Evolutionary conservation across 805 yeast genomes (phyloP), one percentile per base, ranked within the genome.

Genomic region (Wickerhamiella allomyrinae): DNA sequence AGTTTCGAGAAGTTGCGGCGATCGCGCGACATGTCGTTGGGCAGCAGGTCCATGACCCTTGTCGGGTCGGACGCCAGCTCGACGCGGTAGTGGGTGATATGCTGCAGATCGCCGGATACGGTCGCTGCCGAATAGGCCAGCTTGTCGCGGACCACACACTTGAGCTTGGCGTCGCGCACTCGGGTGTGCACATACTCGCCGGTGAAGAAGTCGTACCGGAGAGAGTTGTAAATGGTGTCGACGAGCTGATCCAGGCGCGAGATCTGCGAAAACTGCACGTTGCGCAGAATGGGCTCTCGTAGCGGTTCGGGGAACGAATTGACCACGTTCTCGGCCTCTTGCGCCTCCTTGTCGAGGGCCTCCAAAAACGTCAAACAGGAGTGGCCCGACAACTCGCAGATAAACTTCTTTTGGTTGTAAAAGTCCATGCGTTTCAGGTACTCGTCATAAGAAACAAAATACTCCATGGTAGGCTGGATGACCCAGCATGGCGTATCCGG

Each of bases 321-420:
- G 54, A 86, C 94, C 41, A 89, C 85, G 47, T 73, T 51, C 39
- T 67, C 53, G 54, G 75, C 49, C 46, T 59, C 63, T 4, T 41
- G 39, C 29, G 48, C 70, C 62, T 89, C 98, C 45, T 81, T 76
- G 41, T 76, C 74, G 36, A 74, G 68, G 0, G 97, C 98, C 54
- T 91, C 93, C 58, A 87, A 87, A 58, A 73, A 91, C 1, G 95
- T 84, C 44, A 89, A 69, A 53, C 93, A 80, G 14, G 95, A 79
- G 54, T 85, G 83, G 11, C 98, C 98, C 0, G 96, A 84, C 39
- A 89, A 80, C 61, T 91, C 98, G 64, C 97, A 91, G 10, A 86
- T 91, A 62, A 91, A 91, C 58, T 84, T 82, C 50, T 76, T 76
- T 47, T 58, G 62, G 37, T 45, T 51, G 51, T 64, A 64, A 48